Base-by-base conservation (phyloP, 2,329 filamentous ascomycete genomes). In the Venturia oleaginea region DNA sequence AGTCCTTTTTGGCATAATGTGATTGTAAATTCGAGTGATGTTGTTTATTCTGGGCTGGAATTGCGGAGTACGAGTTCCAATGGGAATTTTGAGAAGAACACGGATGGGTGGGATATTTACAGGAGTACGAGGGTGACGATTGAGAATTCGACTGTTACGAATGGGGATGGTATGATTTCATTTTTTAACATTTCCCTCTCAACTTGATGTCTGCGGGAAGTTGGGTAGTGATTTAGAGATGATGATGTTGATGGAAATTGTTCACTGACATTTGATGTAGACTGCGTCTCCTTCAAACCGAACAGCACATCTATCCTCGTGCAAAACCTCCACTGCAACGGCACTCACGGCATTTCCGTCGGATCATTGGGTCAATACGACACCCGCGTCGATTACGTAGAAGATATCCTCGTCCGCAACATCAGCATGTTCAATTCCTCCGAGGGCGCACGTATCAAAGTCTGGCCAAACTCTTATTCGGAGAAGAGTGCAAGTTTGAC, bases 281-380 rank as follows among this genome's bases (percentile, higher is more conserved):
- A 91, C 71, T 90, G 88, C 66, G 85, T 90, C 13, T 86, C 86
- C 0, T 90, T 90, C 80, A 90, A 89, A 72, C 86, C 86, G 30
- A 89, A 89, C 71, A 84, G 80, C 68, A 88, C 84, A 43, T 80
- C 86, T 66, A 81, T 88, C 4, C 72, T 89, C 4, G 80, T 89
- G 7, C 85, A 89, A 70, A 84, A 84, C 65, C 74, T 89, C n/a
- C 76, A 77, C 66, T 89, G 86, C 74, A 85, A 85, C 69, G 85
- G 85, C 46, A 86, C 84, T 0, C 86, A 89, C 69, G 86, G 86
- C 51, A 87, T 89, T 66, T 86, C 83, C 6, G 84, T 89, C 27
- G 86, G 86, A 11, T 87, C 84, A 0, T 76, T 89, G 0, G 86
- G 86, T 10, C 86, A 89, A 71, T 88, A 89, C 69, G 71, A 75